Evolutionary conservation across 164 flowering plant species (phyloP).

Genomic region (Dillenia suffruticosa): DNA sequence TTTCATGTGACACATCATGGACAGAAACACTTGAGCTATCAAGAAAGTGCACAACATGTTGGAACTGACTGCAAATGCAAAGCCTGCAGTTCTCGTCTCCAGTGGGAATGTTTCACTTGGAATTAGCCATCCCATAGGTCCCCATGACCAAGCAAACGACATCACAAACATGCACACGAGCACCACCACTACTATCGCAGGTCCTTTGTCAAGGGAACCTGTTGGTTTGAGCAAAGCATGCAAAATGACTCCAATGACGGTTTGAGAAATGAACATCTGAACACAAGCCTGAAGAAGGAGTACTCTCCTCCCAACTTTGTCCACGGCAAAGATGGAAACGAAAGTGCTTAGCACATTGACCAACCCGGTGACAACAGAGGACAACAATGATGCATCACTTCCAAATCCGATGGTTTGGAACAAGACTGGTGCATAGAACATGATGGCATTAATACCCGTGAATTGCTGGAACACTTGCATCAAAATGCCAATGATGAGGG

Average conservation of each 20-base stretch:
- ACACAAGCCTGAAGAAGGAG: slow-evolving; percentile 23
- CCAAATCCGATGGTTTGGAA: slow-evolving; percentile 27
- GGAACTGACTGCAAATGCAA: slow-evolving; percentile 55
- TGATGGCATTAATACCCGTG: slow-evolving; percentile 35
- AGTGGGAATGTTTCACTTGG: slow-evolving; percentile 62
- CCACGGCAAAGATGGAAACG: slow-evolving; percentile 20
- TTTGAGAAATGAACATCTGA: slow-evolving; percentile 24
- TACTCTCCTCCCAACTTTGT: slow-evolving; percentile 17
- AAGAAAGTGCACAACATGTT: slow-evolving; percentile 76
- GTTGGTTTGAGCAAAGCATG: slow-evolving; percentile 18
- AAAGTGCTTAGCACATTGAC: slow-evolving; percentile 23
- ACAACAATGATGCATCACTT: slow-evolving; percentile 18
- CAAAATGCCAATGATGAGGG: slow-evolving; percentile 19
- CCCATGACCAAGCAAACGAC: slow-evolving; percentile 71
- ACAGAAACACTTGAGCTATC: slow-evolving; percentile 72
- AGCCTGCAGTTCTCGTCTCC: slow-evolving; percentile 58
- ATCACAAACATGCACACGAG: slow-evolving; percentile 42
- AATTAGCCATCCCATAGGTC: slow-evolving; percentile 65
- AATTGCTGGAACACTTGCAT: slow-evolving; percentile 29
- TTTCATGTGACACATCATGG: slow-evolving; percentile 62
- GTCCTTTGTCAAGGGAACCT: slow-evolving; percentile 10
- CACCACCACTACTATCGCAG: slow-evolving; percentile 32
- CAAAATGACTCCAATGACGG: slow-evolving; percentile 31
- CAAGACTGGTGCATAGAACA: slow-evolving; percentile 34
- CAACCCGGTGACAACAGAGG: slow-evolving; percentile 23